These are phyloP conservation scores for Scheffersomyces amazonensis DNA, from an alignment of 805 yeast species.

Conservation along the genomic window DNA sequence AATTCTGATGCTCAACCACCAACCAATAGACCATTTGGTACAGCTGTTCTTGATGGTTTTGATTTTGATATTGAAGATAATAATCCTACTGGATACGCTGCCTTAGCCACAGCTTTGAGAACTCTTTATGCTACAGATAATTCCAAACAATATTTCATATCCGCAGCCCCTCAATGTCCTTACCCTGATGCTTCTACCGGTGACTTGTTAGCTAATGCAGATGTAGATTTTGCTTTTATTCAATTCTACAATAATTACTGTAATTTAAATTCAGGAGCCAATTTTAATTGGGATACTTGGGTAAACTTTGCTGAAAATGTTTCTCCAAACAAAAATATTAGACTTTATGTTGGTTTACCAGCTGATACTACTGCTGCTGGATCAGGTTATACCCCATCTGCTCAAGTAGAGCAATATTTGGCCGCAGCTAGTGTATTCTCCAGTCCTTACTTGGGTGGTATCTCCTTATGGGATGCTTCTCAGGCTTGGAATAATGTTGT, in stretches of 20 bases:
- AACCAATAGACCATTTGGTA: slow-evolving; percentile 59
- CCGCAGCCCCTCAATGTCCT: slow-evolving; percentile 40
- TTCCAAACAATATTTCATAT: slow-evolving; percentile 26
- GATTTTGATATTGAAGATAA: slow-evolving; percentile 70
- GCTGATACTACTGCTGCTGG: slow-evolving; percentile 30
- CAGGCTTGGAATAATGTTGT: slow-evolving; percentile 36
- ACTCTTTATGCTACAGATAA: slow-evolving; percentile 18
- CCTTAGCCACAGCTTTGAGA: slow-evolving; percentile 38
- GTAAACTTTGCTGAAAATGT: slow-evolving; percentile 22
- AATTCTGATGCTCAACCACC: slow-evolving; percentile 22
- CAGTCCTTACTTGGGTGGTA: slow-evolving; percentile 53
- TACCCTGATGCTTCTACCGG: slow-evolving; percentile 38
- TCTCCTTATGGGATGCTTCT: slow-evolving; percentile 85
- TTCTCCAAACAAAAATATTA: slow-evolving; percentile 29
- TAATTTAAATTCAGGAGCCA: slow-evolving; percentile 16
- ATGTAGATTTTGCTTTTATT: slow-evolving; percentile 35
- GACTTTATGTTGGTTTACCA: slow-evolving; percentile 35
- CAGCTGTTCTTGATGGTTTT: slow-evolving; percentile 79
- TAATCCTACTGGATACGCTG: slow-evolving; percentile 62
- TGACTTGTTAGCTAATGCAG: slow-evolving; percentile 19
- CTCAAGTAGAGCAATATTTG: slow-evolving; percentile 15
- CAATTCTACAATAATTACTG: slow-evolving; percentile 40
- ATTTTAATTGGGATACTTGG: slow-evolving; percentile 38
- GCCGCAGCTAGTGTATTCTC: slow-evolving; percentile 9
- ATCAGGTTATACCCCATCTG: slow-evolving; percentile 25